Base-by-base conservation (phyloP, 495 filamentous ascomycete genomes). In the Pseudoneurospora amorphoporcata region DNA sequence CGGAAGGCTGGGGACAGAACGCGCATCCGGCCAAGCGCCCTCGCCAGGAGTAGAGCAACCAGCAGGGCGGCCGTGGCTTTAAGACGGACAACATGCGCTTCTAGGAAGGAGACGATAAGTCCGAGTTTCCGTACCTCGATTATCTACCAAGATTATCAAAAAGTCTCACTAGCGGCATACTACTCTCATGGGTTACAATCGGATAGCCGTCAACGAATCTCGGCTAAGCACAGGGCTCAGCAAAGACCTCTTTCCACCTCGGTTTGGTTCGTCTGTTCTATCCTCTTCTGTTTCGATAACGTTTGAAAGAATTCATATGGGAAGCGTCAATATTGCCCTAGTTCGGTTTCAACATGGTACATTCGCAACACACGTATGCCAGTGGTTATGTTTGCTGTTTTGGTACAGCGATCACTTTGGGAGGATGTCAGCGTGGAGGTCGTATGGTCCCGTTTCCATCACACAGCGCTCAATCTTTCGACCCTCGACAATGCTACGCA, bases 1-100 rank as follows among this genome's bases (percentile, higher is more conserved):
- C 76, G 35, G 80, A 80, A 39, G 90, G 88, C 39, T 87, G 86
- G 75, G 53, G 79, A 75, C 92, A 92, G 88, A 95, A 97, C 76
- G 93, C 93, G 0, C 93, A 97, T 75, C 92, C 92, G 38, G 88
- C 91, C 9, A 97, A 97, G 80, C 87, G 92, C 71, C 90, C 90
- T 72, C 87, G 92, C 70, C 77, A 78, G 19, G 81, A 83, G 75
- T 83, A 82, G 78, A 70, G 61, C 40, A 32, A 68, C 41, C 53
- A 65, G 53, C 53, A 65, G 53, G 53, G 29, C 39, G 12, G 19
- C 68, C 35, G 35, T 3, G 35, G n/a, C 35, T 42, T 9, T 19
- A 69, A 42, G 29, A 35, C 40, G 38, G 38, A 42, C 53, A 14
- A 58, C 47, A 70, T 35, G 42, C 69, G 29, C 65, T 41, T 68